A percentile compares a stretch with the other conserved stretches of the same genome.
Evolutionary conservation across 1,284 basidiomycete species (phyloP).

Genomic region (Trametes hirsuta): DNA sequence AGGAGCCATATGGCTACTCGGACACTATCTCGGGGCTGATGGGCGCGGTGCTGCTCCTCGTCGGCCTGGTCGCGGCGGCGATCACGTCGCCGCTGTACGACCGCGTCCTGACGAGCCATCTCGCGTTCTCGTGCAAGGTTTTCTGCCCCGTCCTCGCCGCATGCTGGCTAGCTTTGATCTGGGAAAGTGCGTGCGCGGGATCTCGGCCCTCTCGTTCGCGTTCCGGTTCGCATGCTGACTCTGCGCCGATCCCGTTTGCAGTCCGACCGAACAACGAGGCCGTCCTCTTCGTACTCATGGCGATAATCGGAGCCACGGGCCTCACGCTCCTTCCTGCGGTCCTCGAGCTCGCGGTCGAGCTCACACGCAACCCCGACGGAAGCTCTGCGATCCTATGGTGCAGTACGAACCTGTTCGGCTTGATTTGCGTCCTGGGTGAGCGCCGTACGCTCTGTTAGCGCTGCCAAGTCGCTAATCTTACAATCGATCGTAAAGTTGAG

Average conservation of each 20-base stretch:
- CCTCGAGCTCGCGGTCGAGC: slow-evolving; percentile 75
- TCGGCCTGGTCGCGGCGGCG: slow-evolving; percentile 69
- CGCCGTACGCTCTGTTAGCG: slow-evolving; percentile 2
- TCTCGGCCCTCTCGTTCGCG: neutral
- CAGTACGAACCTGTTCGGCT: slow-evolving; percentile 65
- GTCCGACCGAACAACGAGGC: slow-evolving; percentile 62
- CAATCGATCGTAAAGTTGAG: slow-evolving; percentile 46
- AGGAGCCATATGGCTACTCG: slow-evolving; percentile 78
- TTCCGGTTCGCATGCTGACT: neutral
- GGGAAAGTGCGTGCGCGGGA: slow-evolving; percentile 60
- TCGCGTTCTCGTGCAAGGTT: slow-evolving; percentile 61
- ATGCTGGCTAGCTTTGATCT: slow-evolving; percentile 74
- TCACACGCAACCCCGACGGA: slow-evolving; percentile 76
- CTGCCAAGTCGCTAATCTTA: neutral
- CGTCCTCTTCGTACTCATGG: slow-evolving; percentile 66
- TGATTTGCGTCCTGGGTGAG: slow-evolving; percentile 70
- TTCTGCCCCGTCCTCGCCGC: slow-evolving; percentile 62
- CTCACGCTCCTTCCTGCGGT: slow-evolving; percentile 73
- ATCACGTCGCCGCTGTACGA: slow-evolving; percentile 76
- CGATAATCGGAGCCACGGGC: slow-evolving; percentile 64
- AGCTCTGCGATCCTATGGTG: slow-evolving; percentile 74
- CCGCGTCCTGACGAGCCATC: slow-evolving; percentile 71
- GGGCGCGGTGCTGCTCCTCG: slow-evolving; percentile 67
- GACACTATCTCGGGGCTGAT: slow-evolving; percentile 65
- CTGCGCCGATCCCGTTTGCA: slow-evolving; percentile 27